phyloP scores from a whole-genome alignment of 2,329 filamentous ascomycete genomes.

The Penicillium sp. region DNA sequence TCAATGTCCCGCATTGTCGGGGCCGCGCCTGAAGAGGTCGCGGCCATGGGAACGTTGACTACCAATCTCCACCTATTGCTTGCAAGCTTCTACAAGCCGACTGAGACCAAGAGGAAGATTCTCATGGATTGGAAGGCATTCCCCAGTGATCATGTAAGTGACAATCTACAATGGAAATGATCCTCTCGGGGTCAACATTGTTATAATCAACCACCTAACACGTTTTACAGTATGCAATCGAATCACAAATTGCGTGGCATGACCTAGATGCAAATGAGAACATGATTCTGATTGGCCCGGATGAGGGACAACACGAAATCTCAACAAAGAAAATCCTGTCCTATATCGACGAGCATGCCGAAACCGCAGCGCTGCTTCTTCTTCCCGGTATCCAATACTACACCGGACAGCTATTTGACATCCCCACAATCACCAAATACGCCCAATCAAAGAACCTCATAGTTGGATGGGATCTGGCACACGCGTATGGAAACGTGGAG shows the following conservation, averaged over 20 bases:
- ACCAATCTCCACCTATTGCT: slow-evolving; percentile 76
- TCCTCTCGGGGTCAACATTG: background rate
- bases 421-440: slow-evolving; percentile 71
- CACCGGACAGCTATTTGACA: slow-evolving; percentile 82
- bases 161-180: background rate
- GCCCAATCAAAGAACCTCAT: slow-evolving; percentile 68
- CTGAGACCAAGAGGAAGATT: slow-evolving; percentile 65
- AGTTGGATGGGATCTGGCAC: slow-evolving; percentile 83
- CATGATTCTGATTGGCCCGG: slow-evolving; percentile 71
- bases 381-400: slow-evolving; percentile 90
- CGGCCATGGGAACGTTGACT: slow-evolving; percentile 83
- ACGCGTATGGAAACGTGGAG: slow-evolving; percentile 79
- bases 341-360: slow-evolving; percentile 70
- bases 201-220: slow-evolving; percentile 11
- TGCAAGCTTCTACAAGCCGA: slow-evolving; percentile 77
- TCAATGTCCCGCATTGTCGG: slow-evolving; percentile 73
- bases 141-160: slow-evolving; percentile 72
- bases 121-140: slow-evolving; percentile 85
- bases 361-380: slow-evolving; percentile 70
- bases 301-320: slow-evolving; percentile 57
- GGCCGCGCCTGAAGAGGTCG: slow-evolving; percentile 68
- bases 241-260: slow-evolving; percentile 75
- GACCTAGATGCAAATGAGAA: slow-evolving; percentile 63
- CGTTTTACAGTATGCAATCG: slow-evolving; percentile 67
- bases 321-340: slow-evolving; percentile 69